Conservation (phyloP, 352 stramenopile species). For the Thraustochytrium striatum region DNA sequence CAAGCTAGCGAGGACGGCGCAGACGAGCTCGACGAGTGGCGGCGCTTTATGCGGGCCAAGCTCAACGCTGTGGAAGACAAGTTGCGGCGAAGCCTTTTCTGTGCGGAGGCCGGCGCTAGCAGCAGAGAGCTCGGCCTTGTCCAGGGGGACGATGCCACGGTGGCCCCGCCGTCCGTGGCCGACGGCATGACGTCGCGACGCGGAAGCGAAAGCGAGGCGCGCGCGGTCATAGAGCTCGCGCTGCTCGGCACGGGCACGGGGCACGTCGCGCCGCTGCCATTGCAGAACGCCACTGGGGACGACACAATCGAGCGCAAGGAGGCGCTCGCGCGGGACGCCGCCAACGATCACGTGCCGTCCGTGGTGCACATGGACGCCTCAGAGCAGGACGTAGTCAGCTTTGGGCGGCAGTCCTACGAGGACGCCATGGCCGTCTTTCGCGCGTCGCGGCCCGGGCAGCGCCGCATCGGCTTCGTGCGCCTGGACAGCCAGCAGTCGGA, state of each 20-base stretch:
- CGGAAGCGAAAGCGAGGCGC: too few species aligned
- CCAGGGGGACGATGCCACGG: too few species aligned
- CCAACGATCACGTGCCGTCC: constrained; percentile 33
- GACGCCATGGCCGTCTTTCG: constrained; percentile 36
- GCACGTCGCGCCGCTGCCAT: not conserved
- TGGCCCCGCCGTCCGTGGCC: too few species aligned
- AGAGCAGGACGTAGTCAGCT: constrained; percentile 29
- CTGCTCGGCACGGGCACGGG: constrained; percentile 5
- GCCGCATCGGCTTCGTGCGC: constrained; percentile 30
- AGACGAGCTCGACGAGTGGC: too few species aligned
- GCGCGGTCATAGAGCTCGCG: not conserved
- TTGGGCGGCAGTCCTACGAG: constrained; percentile 41
- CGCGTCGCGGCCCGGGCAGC: not conserved
- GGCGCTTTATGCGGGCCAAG: too few species aligned
- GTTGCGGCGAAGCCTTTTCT: too few species aligned
- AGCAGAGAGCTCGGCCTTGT: too few species aligned
- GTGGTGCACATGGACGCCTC: constrained; percentile 2
- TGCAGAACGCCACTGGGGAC: not conserved
- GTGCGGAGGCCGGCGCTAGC: too few species aligned
- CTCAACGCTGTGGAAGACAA: too few species aligned
- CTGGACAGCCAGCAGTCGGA: constrained; percentile 16
- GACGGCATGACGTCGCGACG: too few species aligned
- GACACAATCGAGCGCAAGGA: too few species aligned
- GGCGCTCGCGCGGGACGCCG: not conserved
- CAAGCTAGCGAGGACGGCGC: too few species aligned